Conservation (phyloP, 192 early-diverging fungal genomes). For the Coemansia sp. region DNA sequence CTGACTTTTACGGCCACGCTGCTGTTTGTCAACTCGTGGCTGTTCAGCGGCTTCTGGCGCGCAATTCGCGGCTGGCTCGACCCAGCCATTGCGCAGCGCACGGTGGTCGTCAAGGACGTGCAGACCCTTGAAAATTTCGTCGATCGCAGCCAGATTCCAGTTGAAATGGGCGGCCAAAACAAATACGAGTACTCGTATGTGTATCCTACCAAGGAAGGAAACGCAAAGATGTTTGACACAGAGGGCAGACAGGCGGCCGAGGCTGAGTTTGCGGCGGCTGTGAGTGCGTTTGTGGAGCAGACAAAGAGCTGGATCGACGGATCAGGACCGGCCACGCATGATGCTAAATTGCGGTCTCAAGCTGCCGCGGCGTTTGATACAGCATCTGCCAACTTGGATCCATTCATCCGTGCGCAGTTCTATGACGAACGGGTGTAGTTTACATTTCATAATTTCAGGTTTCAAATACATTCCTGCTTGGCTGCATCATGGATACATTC, state of each 20-base stretch:
- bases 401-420: constrained; percentile 53
- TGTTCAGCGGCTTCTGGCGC: constrained; percentile 81
- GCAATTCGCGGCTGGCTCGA: constrained; percentile 79
- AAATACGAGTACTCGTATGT: constrained; percentile 58
- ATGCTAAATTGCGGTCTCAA: constrained; percentile 19
- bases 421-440: constrained; percentile 16
- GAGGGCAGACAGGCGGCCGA: constrained; percentile 48
- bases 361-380: constrained; percentile 20
- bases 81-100: constrained; percentile 78
- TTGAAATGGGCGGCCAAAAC: constrained; percentile 61
- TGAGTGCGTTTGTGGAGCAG: constrained; percentile 38
- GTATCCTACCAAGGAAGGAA: constrained; percentile 53
- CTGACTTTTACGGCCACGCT: constrained; percentile 72
- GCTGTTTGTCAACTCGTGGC: constrained; percentile 82
- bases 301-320: constrained; percentile 50
- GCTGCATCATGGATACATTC: too few relatives aligned
- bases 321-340: constrained; percentile 1
- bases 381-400: constrained; percentile 53
- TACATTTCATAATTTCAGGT: background rate
- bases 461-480: too few relatives aligned
- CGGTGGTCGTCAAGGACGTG: constrained; percentile 67
- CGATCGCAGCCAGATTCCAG: constrained; percentile 57
- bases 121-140: constrained; percentile 64
- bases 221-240: constrained; percentile 54
- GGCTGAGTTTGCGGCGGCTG: constrained; percentile 30